These are phyloP conservation scores for Gossypium lobatum DNA, from an alignment of 441 rosid species.

Conservation along the genomic window DNA sequence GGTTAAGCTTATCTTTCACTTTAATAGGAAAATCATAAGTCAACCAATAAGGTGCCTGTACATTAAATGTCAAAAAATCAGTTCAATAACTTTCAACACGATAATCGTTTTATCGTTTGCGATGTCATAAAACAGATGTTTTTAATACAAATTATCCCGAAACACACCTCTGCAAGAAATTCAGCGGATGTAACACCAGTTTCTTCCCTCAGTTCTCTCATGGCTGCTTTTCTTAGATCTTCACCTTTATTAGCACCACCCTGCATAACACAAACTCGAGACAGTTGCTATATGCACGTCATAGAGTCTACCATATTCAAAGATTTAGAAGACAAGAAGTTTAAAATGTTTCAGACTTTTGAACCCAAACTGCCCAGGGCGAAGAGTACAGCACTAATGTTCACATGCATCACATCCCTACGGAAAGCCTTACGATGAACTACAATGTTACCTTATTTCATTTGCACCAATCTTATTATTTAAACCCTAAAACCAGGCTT, in stretches of 20 bases:
- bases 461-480: not conserved
- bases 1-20: conserved; percentile 43
- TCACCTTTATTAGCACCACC: conserved; percentile 69
- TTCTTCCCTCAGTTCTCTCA: conserved; percentile 72
- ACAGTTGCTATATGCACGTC: not conserved
- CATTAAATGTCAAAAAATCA: conserved; percentile 11
- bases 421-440: not conserved
- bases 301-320: not conserved
- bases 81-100: conserved; percentile 7
- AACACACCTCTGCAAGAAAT: conserved; percentile 57
- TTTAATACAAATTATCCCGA: not conserved
- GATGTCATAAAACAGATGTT: not conserved
- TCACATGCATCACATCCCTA: not conserved
- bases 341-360: not conserved
- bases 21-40: conserved; percentile 57
- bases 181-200: conserved; percentile 68
- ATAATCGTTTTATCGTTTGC: not conserved
- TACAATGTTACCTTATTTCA: not conserved
- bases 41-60: conserved; percentile 60
- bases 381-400: not conserved
- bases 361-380: not conserved
- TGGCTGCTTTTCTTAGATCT: conserved; percentile 55
- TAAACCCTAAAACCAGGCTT: too few species aligned
- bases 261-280: conserved; percentile 21
- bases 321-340: not conserved